Conservation (phyloP, 75 land plant genomes). For the Ceratopteris richardii region DNA sequence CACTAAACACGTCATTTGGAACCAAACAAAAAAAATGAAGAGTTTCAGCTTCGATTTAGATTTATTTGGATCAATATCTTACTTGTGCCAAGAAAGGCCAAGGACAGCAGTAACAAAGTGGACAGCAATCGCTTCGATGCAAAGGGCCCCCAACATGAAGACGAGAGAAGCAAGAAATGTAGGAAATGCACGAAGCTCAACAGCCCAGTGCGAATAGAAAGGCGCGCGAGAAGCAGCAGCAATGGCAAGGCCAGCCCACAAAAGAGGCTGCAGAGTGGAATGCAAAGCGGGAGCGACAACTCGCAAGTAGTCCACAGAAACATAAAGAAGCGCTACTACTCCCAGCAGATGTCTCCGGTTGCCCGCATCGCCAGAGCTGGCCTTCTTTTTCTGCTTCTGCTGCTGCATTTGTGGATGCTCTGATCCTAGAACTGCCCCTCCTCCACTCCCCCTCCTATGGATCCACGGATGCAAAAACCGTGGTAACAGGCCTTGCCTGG, state of each 20-base stretch:
- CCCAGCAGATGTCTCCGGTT: slow-evolving; percentile 36
- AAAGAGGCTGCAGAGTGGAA: slow-evolving; percentile 46
- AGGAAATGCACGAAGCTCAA: slow-evolving; percentile 50
- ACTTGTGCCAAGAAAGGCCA: slow-evolving; percentile 96
- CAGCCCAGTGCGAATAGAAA: slow-evolving; percentile 68
- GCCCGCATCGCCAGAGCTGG: slow-evolving; percentile 9
- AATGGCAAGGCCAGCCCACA: slow-evolving; percentile 60
- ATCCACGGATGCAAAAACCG: no score
- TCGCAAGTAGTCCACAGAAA: slow-evolving; percentile 66
- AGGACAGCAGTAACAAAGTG: slow-evolving; percentile 80
- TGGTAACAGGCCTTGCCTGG: no score
- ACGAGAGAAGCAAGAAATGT: slow-evolving; percentile 53
- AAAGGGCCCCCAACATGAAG: slow-evolving; percentile 63
- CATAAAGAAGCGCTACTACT: slow-evolving; percentile 41
- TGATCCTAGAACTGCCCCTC: no score
- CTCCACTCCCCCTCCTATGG: no score
- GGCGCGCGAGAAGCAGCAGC: slow-evolving; percentile 57
- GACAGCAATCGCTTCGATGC: slow-evolving; percentile 61
- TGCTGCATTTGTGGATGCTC: no score
- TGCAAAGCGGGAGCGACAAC: slow-evolving; percentile 55
- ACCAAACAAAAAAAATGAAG: no score
- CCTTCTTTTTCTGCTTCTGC: no score
- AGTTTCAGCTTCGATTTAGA: no score
- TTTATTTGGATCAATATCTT: no score
- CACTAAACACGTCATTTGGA: no score